Percentiles rank a stretch among this genome's conserved stretches.
Evolutionary conservation across 352 stramenopile species (phyloP).

Genomic region (Phytophthora uliginosa): DNA sequence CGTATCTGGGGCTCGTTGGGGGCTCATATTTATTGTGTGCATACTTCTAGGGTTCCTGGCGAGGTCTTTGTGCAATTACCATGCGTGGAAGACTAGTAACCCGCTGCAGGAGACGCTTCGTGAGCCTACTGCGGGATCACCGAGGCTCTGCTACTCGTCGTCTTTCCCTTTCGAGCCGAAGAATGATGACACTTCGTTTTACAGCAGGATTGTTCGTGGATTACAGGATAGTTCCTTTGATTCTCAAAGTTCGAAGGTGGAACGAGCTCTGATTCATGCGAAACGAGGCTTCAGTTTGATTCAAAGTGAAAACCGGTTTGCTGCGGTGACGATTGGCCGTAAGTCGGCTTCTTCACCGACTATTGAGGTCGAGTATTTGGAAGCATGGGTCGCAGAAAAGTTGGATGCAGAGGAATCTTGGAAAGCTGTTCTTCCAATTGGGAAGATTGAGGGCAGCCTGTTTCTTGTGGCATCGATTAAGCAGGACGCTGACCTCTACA

Average conservation of each 20-base stretch:
- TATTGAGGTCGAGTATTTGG: constrained; percentile 33
- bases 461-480: constrained; percentile 28
- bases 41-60: constrained; percentile 50
- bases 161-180: constrained; percentile 40
- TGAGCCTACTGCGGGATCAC: neutral
- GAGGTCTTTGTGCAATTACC: constrained; percentile 47
- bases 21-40: neutral
- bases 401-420: constrained; percentile 4
- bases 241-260: constrained; percentile 7
- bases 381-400: constrained; percentile 20
- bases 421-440: constrained; percentile 9
- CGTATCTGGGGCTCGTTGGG: neutral
- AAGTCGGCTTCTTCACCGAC: constrained; percentile 6
- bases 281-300: neutral
- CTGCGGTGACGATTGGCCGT: constrained; percentile 23
- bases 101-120: constrained; percentile 24
- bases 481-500: constrained; percentile 8
- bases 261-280: constrained; percentile 5
- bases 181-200: constrained; percentile 18
- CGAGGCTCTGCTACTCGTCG: constrained; percentile 44
- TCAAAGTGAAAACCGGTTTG: constrained; percentile 8
- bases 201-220: constrained; percentile 8
- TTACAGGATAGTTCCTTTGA: neutral
- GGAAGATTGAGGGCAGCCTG: constrained; percentile 5
- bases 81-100: constrained; percentile 30